Evolutionary conservation across 176 grass and related monocot species (phyloP).

Genomic region (Triticum dicoccoides): DNA sequence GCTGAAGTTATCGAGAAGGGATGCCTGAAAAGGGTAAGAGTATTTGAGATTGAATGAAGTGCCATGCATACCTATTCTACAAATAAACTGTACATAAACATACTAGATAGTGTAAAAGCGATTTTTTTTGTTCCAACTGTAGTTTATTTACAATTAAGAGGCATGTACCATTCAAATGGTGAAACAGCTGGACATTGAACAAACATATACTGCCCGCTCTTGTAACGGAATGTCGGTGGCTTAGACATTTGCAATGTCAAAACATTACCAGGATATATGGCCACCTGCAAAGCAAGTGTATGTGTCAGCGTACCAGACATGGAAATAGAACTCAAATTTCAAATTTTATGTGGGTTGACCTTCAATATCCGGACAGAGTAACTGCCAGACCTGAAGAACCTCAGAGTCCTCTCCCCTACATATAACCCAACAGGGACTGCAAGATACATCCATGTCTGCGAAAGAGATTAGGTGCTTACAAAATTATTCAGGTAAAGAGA

Average conservation of each 20-base stretch:
- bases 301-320: constrained; percentile 37
- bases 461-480: constrained; percentile 11
- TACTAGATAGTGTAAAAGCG: neutral
- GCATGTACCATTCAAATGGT: constrained; percentile 88
- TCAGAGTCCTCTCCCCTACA: constrained; percentile 80
- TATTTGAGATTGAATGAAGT: constrained; percentile 16
- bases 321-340: constrained; percentile 27
- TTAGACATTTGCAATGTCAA: constrained; percentile 96
- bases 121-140: neutral
- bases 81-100: neutral
- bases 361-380: constrained; percentile 85
- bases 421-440: constrained; percentile 79
- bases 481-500: constrained; percentile 7
- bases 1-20: constrained; percentile 98
- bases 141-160: constrained; percentile 26
- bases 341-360: constrained; percentile 38
- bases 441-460: constrained; percentile 99
- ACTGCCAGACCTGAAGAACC: constrained; percentile 85
- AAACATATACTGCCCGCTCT: constrained; percentile 98
- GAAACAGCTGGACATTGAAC: constrained; percentile 93
- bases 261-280: constrained; percentile 97
- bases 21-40: constrained; percentile 61
- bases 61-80: neutral
- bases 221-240: constrained; percentile 74
- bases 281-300: constrained; percentile 56